phyloP scores from a whole-genome alignment of 495 filamentous ascomycete genomes.

The Oidiodendron maius region DNA sequence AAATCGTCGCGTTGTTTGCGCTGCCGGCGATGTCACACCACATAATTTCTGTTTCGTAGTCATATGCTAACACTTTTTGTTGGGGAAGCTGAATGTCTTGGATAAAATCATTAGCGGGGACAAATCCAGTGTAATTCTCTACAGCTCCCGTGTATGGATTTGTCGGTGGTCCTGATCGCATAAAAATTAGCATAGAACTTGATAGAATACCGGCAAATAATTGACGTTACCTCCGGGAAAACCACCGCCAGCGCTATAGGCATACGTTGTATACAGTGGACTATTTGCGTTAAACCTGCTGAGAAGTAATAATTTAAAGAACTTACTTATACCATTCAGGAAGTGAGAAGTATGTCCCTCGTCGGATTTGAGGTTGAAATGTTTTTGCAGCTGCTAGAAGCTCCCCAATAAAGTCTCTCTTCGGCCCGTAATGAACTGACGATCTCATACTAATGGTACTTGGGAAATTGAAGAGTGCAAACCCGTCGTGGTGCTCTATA shows the following conservation, averaged over 20 bases:
- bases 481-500: too few species aligned
- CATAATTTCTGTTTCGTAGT: slow-evolving; percentile 46
- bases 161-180: slow-evolving; percentile 24
- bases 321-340: too few species aligned
- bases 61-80: slow-evolving; percentile 39
- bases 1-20: slow-evolving; percentile 16
- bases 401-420: too few species aligned
- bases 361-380: too few species aligned
- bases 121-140: slow-evolving; percentile 28
- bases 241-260: not conserved
- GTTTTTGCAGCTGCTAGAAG: too few species aligned
- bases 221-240: slow-evolving; percentile 7
- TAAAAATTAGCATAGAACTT: too few species aligned
- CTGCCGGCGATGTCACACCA: slow-evolving; percentile 40
- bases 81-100: slow-evolving; percentile 41
- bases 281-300: slow-evolving; percentile 50
- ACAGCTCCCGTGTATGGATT: slow-evolving; percentile 44
- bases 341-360: too few species aligned
- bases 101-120: slow-evolving; percentile 40
- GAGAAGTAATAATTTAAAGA: slow-evolving; percentile 38
- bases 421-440: too few species aligned
- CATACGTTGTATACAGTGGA: slow-evolving; percentile 41
- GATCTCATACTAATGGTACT: too few species aligned
- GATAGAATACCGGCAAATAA: too few species aligned
- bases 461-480: too few species aligned